Conservation (phyloP, 352 stramenopile species). For the Phytophthora pisi region DNA sequence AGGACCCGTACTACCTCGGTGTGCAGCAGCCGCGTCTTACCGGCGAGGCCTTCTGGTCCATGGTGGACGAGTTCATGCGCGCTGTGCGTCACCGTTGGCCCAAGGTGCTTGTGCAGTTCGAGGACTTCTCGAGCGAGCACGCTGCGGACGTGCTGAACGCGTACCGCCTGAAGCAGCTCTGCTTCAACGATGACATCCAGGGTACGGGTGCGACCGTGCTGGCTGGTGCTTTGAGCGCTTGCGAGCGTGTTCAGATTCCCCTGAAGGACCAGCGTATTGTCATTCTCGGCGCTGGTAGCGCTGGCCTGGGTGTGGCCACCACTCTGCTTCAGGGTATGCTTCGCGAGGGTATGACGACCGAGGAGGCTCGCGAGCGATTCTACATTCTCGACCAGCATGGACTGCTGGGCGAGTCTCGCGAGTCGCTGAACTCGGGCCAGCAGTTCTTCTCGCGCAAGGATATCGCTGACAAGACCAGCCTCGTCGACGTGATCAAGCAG, state of each 20-base stretch:
- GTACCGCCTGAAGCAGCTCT: conserved; percentile 94
- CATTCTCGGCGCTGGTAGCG: conserved; percentile 94
- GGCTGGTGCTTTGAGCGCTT: conserved; percentile 87
- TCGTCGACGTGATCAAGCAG: conserved; percentile 85
- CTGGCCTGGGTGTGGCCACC: conserved; percentile 94
- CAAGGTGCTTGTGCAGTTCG: conserved; percentile 95
- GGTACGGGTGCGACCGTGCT: conserved; percentile 96
- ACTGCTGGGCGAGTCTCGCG: conserved; percentile 56
- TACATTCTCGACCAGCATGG: conserved; percentile 85
- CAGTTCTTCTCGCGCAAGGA: conserved; percentile 80
- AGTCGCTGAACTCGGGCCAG: conserved; percentile 71
- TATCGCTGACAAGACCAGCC: conserved; percentile 69
- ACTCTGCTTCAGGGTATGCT: conserved; percentile 93
- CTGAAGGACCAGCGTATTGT: conserved; percentile 96
- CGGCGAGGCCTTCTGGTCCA: conserved; percentile 93
- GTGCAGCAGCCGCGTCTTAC: conserved; percentile 90
- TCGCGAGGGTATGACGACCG: conserved; percentile 68
- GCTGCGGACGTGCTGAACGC: conserved; percentile 93
- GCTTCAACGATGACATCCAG: conserved; percentile 99
- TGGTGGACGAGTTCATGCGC: conserved; percentile 95
- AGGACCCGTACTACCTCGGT: conserved; percentile 96
- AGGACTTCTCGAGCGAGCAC: conserved; percentile 95
- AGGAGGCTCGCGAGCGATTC: conserved; percentile 76
- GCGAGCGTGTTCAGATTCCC: conserved; percentile 66
- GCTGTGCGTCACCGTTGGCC: conserved; percentile 90